Base-by-base conservation (phyloP, 2,329 filamentous ascomycete genomes). In the Cyclaneusma minus region DNA sequence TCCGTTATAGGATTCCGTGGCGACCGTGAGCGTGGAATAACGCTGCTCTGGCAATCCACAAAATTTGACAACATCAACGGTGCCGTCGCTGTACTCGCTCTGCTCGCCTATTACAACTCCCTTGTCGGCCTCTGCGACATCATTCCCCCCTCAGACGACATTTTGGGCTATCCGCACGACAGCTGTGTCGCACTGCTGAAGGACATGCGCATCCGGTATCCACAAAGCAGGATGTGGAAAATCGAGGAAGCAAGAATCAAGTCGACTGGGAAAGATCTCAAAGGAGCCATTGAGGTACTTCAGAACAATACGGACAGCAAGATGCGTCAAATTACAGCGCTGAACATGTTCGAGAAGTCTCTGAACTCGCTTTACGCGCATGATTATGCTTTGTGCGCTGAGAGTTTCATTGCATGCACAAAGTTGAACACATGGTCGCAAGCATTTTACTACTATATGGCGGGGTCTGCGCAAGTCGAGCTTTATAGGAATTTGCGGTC, bases 351-450 rank as follows among this genome's bases (percentile, higher is more conserved):
- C 45, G 87, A 95, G 51, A 68, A 78, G 39, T 75, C 75, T 22
- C 52, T 95, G 36, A 69, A 78, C 41, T 64, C 68, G 33, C 78
- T 94, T 69, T 85, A 79, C 42, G 53, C 76, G 11, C 80, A 91
- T 47, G 63, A 76, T 35, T 94, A 87, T 56, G 51, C 68, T 6
- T 60, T 73, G 4, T 84, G 80, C 50, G 68, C 80, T 3, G 63
- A 76, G 30, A 64, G 70, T 1, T 95, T 94, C 50, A 50, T 85
- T 21, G 47, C 66, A 36, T 85, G 80, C 37, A 58, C 81, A 7
- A 73, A 80, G 29, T 62, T 89, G 29, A 94, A 93, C 51, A 81
- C 81, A 40, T 95, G 89, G 89, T 85, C 77, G 29, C 83, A 84
- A 27, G 72, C 76, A 0, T 50, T 95, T 28, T 95, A 98, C 54